These are phyloP conservation scores for Gastroboletus turbinatus DNA, from an alignment of 1,284 basidiomycete species.

Conservation along the genomic window DNA sequence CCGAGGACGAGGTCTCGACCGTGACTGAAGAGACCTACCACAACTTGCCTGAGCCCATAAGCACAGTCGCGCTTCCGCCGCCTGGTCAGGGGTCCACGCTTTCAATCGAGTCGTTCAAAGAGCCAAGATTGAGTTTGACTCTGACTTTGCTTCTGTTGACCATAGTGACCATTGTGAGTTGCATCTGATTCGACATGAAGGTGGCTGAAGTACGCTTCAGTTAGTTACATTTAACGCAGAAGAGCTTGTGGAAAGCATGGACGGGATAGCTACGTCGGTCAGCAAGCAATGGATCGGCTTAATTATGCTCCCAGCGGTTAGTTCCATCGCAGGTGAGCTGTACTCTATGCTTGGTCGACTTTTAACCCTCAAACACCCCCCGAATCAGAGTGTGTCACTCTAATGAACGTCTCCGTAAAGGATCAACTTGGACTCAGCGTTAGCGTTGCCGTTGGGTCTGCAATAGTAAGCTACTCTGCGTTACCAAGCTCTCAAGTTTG, in stretches of 20 bases:
- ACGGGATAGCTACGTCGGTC: conserved; percentile 55
- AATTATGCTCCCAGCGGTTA: conserved; percentile 86
- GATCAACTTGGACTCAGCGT: conserved; percentile 74
- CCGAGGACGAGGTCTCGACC: conserved; percentile 19
- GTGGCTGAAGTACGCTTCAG: conserved; percentile 36
- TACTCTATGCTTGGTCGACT: background rate
- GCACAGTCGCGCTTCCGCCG: conserved; percentile 25
- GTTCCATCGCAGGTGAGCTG: conserved; percentile 71
- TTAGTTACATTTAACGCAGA: conserved; percentile 84
- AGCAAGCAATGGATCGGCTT: conserved; percentile 81
- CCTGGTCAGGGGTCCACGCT: conserved; percentile 18
- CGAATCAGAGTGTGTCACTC: conserved; percentile 77
- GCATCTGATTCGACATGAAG: background rate
- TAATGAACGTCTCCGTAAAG: conserved; percentile 86
- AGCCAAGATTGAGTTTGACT: conserved; percentile 60
- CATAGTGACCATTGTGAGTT: conserved; percentile 62
- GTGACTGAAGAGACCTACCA: conserved; percentile 1
- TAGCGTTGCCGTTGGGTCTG: conserved; percentile 87
- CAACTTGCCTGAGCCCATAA: conserved; percentile 14
- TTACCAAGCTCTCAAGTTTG: background rate
- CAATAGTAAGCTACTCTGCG: conserved; percentile 61
- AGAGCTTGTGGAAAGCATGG: conserved; percentile 79
- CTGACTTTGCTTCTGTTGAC: conserved; percentile 58
- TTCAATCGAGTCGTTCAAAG: conserved; percentile 31
- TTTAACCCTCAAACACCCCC: background rate